Percentiles rank a stretch among this genome's conserved stretches.
phyloP scores from a whole-genome alignment of 129 eudicot genomes.

The Tanacetum coccineum region DNA sequence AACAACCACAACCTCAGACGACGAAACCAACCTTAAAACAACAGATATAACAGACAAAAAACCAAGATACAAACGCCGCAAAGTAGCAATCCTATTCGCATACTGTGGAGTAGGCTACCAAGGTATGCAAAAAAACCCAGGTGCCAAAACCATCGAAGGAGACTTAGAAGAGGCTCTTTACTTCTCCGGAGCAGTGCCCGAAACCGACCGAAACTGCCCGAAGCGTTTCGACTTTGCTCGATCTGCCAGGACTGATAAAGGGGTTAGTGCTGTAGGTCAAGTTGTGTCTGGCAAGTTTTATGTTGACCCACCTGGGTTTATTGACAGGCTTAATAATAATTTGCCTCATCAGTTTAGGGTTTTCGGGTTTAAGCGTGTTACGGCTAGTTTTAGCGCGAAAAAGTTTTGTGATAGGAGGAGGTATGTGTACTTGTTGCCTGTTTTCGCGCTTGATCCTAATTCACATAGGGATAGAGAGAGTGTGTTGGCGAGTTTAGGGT shows the following conservation, averaged over 20 bases:
- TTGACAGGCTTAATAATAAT: conserved; percentile 54
- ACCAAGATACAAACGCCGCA: conserved; percentile 71
- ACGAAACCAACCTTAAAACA: conserved; percentile 26
- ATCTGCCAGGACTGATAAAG: conserved; percentile 92
- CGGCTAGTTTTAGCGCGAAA: conserved; percentile 66
- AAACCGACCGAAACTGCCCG: conserved; percentile 49
- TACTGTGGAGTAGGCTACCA: conserved; percentile 95
- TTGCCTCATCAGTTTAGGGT: conserved; percentile 58
- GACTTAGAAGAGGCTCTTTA: conserved; percentile 89
- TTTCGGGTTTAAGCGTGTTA: conserved; percentile 76
- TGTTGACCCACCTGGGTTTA: conserved; percentile 74
- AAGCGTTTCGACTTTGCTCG: conserved; percentile 73
- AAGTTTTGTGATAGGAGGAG: conserved; percentile 82
- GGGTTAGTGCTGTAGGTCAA: conserved; percentile 92
- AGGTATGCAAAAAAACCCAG: conserved; percentile 96
- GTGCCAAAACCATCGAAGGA: conserved; percentile 95
- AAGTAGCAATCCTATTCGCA: conserved; percentile 72
- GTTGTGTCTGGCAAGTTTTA: conserved; percentile 83
- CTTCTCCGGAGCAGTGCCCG: conserved; percentile 69
- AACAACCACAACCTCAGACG: conserved; percentile 40
- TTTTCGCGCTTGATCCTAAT: conserved; percentile 59
- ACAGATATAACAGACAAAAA: conserved; percentile 25
- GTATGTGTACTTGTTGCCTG: conserved; percentile 91
- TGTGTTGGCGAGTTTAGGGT: conserved; percentile 77
- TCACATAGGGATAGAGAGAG: conserved; percentile 76